Evolutionary conservation across 2,329 filamentous ascomycete genomes (phyloP), one percentile per base, ranked within the genome.

Genomic region (Parastagonospora avenae): DNA sequence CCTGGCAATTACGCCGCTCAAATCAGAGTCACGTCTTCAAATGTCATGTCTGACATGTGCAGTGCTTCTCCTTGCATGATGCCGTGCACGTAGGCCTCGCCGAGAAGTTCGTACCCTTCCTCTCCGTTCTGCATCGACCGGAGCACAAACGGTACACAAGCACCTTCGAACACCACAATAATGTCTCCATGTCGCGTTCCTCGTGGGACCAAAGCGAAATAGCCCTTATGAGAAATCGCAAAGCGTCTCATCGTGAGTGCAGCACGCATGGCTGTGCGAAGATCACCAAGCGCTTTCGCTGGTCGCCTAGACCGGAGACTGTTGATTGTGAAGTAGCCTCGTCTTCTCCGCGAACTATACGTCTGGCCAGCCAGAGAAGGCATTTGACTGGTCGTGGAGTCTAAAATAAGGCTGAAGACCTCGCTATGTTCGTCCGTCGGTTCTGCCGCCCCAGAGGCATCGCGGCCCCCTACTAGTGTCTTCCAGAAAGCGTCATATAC

Each of bases 71-170:
- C 61, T 16, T 60, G 42, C 60, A 62, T 67, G 10, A 66, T 48
- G 0, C 62, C 61, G 37, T 68, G 62, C 11, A 64, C 60, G 42
- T 66, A 65, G 8, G 52, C 42, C 30, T 65, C 63, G 15, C 63
- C 63, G 24, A 67, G 11, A 5, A 67, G 40, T 42, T 62, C 54
- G 33, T 57, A 57, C 7, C 19, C 41, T 12, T 19, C 16, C 1
- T 36, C n/a, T 4, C 36, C 15, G 9, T 15, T 19, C 4, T 27
- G 15, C 10, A 14, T 4, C 24, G 15, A 33, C 31, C 60, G 46
- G 1, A 66, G 12, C 3, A 63, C 53, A 12, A 64, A 67, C 2
- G 62, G 62, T 8, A 67, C 57, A 45, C 60, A 51, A 1, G 51
- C 59, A n/a, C 43, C 32, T 14, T 62, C 48, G 38, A 67, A 64